A percentile compares a stretch with the other conserved stretches of the same genome.
These are phyloP conservation scores for Carex sylvatica DNA, from an alignment of 202 grass and related monocot species.

Conservation along the genomic window DNA sequence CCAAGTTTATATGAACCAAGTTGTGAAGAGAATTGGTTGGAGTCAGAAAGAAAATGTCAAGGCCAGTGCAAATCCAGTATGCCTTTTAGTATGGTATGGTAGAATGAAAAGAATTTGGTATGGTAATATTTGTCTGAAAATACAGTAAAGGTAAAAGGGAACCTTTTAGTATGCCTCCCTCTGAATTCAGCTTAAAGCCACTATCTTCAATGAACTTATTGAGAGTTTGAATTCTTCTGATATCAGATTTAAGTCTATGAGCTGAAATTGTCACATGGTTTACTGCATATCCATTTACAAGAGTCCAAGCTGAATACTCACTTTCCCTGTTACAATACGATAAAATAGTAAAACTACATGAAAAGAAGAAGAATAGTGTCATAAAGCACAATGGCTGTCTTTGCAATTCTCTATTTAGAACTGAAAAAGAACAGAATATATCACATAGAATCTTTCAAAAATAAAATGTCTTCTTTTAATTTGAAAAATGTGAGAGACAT, in stretches of 20 bases:
- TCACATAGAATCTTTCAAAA: not conserved
- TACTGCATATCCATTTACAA: conserved; percentile 98
- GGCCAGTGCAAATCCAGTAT: not conserved
- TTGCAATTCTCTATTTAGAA: not conserved
- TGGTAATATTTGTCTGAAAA: not conserved
- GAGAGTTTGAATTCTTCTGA: conserved; percentile 63
- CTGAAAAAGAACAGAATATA: not conserved
- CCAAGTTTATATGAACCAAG: not conserved
- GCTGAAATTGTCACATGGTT: conserved; percentile 85
- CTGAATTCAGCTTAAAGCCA: conserved; percentile 90
- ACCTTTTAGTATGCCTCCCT: conserved; percentile 94
- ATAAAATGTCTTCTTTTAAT: not conserved
- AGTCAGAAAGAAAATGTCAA: not conserved
- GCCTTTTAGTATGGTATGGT: not conserved
- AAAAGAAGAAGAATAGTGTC: not conserved
- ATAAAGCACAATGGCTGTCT: not conserved
- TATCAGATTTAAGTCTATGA: conserved; percentile 71
- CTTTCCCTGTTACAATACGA: conserved; percentile 57
- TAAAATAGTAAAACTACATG: conserved; percentile 24
- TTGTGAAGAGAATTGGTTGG: not conserved
- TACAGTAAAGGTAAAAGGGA: conserved; percentile 18
- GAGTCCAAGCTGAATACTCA: conserved; percentile 95
- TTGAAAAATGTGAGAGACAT: not conserved
- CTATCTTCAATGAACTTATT: conserved; percentile 86
- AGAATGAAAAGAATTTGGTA: not conserved